Percentiles rank a stretch among this genome's conserved stretches.
Conservation (phyloP, 2,329 filamentous ascomycete species). For the Stachybotrys chartarum region DNA sequence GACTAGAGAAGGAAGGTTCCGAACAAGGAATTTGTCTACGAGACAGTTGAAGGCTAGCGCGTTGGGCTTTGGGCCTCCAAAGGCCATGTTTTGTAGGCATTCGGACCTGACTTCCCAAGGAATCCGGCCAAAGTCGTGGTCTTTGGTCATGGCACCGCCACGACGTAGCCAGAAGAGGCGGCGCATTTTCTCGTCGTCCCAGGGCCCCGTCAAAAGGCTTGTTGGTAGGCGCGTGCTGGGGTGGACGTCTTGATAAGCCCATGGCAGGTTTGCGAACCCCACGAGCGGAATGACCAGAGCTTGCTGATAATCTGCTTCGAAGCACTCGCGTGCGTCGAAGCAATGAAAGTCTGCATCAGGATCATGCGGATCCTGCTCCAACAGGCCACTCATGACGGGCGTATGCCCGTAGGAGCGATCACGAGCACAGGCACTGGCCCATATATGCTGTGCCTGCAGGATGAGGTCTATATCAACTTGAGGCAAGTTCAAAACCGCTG, state of each 20-base stretch:
- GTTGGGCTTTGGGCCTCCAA: conserved; percentile 19
- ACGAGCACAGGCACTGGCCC: conserved; percentile 31
- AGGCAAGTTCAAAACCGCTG: conserved; percentile 28
- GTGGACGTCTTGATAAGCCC: conserved; percentile 29
- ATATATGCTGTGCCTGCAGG: conserved; percentile 39
- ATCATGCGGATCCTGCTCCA: conserved; percentile 3
- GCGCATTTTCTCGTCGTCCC: conserved; percentile 28
- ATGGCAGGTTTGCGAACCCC: conserved; percentile 7
- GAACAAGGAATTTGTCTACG: conserved; percentile 1
- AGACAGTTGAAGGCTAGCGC: conserved; percentile 22
- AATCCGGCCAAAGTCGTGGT: conserved; percentile 13
- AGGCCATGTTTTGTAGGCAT: conserved; percentile 27
- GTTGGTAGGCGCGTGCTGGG: conserved; percentile 29
- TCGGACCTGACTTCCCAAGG: conserved; percentile 34
- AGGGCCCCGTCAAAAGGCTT: conserved; percentile 32
- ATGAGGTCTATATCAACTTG: conserved; percentile 40
- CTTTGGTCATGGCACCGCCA: conserved; percentile 25
- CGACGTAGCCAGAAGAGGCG: conserved; percentile 40
- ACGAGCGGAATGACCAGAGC: conserved; percentile 15
- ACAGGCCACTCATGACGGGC: not conserved
- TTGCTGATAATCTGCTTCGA: conserved; percentile 27
- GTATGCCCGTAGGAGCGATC: conserved; percentile 26
- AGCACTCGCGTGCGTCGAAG: conserved; percentile 26
- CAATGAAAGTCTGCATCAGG: conserved; percentile 15
- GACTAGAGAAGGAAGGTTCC: not conserved